Evolutionary conservation across 257 asterid genomes (phyloP).

Genomic region (Nemophila menziesii): DNA sequence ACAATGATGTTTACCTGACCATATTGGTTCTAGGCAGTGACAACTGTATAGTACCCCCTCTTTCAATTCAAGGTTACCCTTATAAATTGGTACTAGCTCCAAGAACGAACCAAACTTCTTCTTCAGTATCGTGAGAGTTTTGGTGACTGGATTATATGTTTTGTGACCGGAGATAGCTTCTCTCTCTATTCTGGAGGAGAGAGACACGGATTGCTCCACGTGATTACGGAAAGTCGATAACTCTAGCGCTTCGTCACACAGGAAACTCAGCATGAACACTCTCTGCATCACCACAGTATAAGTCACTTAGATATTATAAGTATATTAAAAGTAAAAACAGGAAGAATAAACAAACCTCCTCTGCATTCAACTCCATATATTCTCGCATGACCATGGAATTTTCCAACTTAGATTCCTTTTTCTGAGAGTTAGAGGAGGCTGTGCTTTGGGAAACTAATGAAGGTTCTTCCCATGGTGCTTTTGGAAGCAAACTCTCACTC

Average conservation of each 20-base stretch:
- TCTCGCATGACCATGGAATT: slow-evolving; percentile 61
- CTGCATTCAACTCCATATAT: slow-evolving; percentile 66
- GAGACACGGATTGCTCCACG: slow-evolving; percentile 53
- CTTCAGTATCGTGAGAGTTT: slow-evolving; percentile 48
- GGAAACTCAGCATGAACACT: slow-evolving; percentile 67
- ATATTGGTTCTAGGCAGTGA: slow-evolving; percentile 67
- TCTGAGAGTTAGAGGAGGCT: slow-evolving; percentile 24
- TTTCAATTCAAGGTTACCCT: slow-evolving; percentile 19
- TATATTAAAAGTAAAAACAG: too few relatives aligned
- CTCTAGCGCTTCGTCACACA: slow-evolving; percentile 67
- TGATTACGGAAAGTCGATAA: slow-evolving; percentile 66
- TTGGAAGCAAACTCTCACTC: slow-evolving; percentile 57
- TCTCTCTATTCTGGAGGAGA: too few relatives aligned
- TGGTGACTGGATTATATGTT: slow-evolving; percentile 32
- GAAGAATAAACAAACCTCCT: too few relatives aligned
- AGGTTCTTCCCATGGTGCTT: slow-evolving; percentile 99
- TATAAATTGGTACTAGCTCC: slow-evolving; percentile 21
- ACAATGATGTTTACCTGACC: slow-evolving; percentile 66
- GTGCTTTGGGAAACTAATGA: slow-evolving; percentile 48
- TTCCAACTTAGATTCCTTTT: slow-evolving; percentile 41
- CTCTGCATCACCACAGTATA: slow-evolving; percentile 90
- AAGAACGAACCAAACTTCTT: slow-evolving; percentile 35
- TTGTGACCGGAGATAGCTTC: slow-evolving; percentile 15
- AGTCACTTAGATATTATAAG: too few relatives aligned
- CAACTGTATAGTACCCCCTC: slow-evolving; percentile 50